phyloP scores from a whole-genome alignment of 306 rosid genomes.

The Abrus pulchellus region DNA sequence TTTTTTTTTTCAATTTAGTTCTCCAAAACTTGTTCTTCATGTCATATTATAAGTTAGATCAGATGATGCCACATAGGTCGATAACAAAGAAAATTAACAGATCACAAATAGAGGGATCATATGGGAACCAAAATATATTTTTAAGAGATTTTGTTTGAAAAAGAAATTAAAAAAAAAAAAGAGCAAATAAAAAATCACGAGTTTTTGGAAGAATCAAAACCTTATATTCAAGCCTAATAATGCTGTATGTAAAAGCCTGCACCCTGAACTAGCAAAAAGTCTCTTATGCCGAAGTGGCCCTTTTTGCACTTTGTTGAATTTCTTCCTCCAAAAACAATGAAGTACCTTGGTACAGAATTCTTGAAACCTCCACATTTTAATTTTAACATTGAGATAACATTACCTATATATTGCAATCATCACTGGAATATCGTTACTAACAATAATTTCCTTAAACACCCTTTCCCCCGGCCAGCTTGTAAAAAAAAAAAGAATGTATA shows the following conservation, averaged over 20 bases:
- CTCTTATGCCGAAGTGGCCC: background rate
- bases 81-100: too few relatives aligned
- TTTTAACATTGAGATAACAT: slow-evolving; percentile 19
- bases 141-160: too few relatives aligned
- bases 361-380: slow-evolving; percentile 6
- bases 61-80: too few relatives aligned
- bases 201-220: too few relatives aligned
- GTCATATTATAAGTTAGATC: too few relatives aligned
- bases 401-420: slow-evolving; percentile 5
- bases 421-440: slow-evolving; percentile 34
- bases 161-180: too few relatives aligned
- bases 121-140: too few relatives aligned
- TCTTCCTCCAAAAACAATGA: background rate
- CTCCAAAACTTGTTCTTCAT: too few relatives aligned
- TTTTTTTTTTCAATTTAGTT: too few relatives aligned
- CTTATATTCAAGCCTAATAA: too few relatives aligned
- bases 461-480: background rate
- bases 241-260: background rate
- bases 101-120: too few relatives aligned
- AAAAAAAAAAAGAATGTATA: background rate
- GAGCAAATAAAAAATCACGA: too few relatives aligned
- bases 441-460: background rate
- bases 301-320: background rate
- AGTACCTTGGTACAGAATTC: background rate
- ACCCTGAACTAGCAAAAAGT: background rate